These are phyloP conservation scores for Russula compacta DNA, from an alignment of 768 basidiomycete species.

Conservation along the genomic window DNA sequence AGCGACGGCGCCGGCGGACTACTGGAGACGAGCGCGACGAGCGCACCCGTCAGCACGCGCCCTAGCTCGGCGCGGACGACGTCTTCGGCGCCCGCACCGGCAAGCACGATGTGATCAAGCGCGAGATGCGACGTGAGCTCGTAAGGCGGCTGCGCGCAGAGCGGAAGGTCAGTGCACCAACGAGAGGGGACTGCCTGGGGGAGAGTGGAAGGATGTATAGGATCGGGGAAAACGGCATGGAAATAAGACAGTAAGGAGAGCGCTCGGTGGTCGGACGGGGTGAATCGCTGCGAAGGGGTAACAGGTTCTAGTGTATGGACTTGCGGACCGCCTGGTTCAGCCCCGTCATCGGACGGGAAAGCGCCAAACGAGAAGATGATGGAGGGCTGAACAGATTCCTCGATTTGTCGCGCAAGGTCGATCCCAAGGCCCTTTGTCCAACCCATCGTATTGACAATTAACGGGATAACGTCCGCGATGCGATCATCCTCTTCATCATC, in stretches of 20 bases:
- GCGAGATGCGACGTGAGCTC: constrained; percentile 51
- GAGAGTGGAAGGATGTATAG: constrained; percentile 14
- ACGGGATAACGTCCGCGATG: constrained; percentile 55
- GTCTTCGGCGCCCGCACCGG: constrained; percentile 72
- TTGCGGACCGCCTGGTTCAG: constrained; percentile 4
- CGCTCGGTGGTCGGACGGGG: constrained; percentile 62
- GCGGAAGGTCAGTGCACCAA: constrained; percentile 64
- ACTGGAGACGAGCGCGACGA: constrained; percentile 62
- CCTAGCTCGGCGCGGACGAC: constrained; percentile 60
- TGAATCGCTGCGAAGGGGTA: constrained; percentile 35
- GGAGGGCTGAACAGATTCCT: constrained; percentile 52
- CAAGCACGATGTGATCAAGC: constrained; percentile 55
- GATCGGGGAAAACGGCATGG: constrained; percentile 39
- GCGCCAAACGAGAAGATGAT: constrained; percentile 44
- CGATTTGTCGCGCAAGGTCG: constrained; percentile 64
- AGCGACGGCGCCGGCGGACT: background rate
- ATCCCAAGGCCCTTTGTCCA: constrained; percentile 93
- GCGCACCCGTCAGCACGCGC: constrained; percentile 66
- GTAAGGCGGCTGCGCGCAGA: constrained; percentile 64
- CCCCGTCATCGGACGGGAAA: background rate
- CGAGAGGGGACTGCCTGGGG: constrained; percentile 28
- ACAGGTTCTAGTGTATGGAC: constrained; percentile 42
- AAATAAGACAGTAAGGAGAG: constrained; percentile 73
- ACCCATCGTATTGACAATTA: constrained; percentile 94
- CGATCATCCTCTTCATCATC: constrained; percentile 29